Conservation (phyloP, 768 basidiomycete genomes). For the Auricularia sp. region DNA sequence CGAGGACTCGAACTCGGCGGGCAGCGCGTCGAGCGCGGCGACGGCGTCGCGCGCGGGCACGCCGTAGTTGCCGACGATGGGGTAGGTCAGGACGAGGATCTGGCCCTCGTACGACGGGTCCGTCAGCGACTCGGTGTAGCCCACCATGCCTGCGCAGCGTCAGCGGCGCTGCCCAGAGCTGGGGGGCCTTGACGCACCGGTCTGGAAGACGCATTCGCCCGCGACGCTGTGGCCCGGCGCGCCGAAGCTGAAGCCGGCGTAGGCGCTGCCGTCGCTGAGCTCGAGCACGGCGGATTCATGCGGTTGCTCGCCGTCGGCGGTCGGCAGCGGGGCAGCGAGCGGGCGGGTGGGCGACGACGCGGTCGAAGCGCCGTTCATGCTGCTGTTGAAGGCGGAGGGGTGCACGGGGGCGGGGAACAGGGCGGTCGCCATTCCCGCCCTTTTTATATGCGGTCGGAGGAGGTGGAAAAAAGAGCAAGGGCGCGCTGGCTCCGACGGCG, state of each 20-base stretch:
- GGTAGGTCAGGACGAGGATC: conserved; percentile 95
- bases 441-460: neutral
- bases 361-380: neutral
- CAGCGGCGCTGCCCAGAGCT: neutral
- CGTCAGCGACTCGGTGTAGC: conserved; percentile 95
- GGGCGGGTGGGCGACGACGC: neutral
- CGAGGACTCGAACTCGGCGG: conserved; percentile 83
- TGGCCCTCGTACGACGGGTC: conserved; percentile 98
- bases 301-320: neutral
- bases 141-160: conserved; percentile 78
- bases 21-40: conserved; percentile 41
- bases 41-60: conserved; percentile 61
- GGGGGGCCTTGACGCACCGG: conserved; percentile 47
- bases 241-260: conserved; percentile 86
- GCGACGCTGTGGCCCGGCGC: conserved; percentile 82
- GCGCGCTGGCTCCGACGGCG: neutral
- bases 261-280: conserved; percentile 80
- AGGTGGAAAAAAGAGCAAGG: neutral
- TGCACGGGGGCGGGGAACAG: neutral
- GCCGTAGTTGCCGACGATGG: conserved; percentile 94
- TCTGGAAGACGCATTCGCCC: conserved; percentile 99
- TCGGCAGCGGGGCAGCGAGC: neutral
- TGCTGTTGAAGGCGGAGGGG: neutral
- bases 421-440: neutral
- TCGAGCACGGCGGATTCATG: conserved; percentile 66